Evolutionary conservation across 2,329 filamentous ascomycete genomes (phyloP).

Genomic region (Phialophora chinensis): DNA sequence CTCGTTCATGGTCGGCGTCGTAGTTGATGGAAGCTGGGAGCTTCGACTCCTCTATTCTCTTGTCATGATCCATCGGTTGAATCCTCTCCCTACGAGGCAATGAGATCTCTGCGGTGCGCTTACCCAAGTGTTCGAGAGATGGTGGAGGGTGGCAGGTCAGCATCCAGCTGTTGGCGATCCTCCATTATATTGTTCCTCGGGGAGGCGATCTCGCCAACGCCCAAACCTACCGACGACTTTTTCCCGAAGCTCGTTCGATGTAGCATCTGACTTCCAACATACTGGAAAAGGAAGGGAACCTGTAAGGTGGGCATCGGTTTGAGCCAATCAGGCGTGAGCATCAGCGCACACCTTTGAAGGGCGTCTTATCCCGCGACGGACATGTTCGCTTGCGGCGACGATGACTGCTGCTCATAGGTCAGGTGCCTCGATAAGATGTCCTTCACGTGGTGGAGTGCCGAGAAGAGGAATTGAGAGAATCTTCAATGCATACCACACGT

Average conservation of each 20-base stretch:
- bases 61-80: conserved; percentile 16
- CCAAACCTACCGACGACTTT: background rate
- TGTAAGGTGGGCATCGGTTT: background rate
- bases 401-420: conserved; percentile 3
- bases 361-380: conserved; percentile 8
- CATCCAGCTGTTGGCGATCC: conserved; percentile 6
- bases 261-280: conserved; percentile 9
- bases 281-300: conserved; percentile 11
- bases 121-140: background rate
- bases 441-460: background rate
- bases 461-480: background rate
- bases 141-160: background rate
- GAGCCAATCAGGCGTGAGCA: conserved; percentile 2
- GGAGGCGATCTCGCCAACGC: conserved; percentile 3
- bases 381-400: conserved; percentile 13
- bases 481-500: conserved; percentile 18
- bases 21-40: conserved; percentile 13
- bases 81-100: background rate
- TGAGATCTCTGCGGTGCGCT: background rate
- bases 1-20: conserved; percentile 16
- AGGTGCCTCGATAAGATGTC: conserved; percentile 3
- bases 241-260: conserved; percentile 8
- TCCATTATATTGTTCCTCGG: conserved; percentile 15
- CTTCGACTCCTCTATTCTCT: conserved; percentile 17
- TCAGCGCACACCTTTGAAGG: conserved; percentile 5